These are phyloP conservation scores for Botrytis paeoniae DNA, from an alignment of 2,329 filamentous ascomycete species.

Conservation along the genomic window DNA sequence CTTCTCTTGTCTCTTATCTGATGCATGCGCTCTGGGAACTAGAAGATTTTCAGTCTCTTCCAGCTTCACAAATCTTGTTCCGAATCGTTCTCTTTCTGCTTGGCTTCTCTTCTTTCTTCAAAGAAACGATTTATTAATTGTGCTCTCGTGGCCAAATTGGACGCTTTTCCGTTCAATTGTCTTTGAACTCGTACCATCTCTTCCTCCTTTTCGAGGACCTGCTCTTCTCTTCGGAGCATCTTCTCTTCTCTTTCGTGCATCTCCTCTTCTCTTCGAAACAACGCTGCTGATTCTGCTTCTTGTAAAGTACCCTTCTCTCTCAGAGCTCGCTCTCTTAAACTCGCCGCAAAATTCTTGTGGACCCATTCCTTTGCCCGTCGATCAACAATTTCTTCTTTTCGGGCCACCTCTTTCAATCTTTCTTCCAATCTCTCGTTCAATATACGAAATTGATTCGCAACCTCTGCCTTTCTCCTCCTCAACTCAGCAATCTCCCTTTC, in stretches of 20 bases:
- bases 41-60: neutral
- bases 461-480: neutral
- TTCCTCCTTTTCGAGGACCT: neutral
- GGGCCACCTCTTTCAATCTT: neutral
- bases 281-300: neutral
- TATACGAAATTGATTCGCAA: neutral
- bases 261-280: neutral
- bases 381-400: neutral
- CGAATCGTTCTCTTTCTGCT: neutral
- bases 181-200: neutral
- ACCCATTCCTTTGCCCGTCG: neutral
- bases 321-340: neutral
- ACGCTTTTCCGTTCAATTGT: neutral
- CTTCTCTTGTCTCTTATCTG: no score
- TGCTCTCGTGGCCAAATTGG: accelerated
- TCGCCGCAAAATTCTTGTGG: neutral
- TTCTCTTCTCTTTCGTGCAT: neutral
- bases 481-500: neutral
- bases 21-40: neutral
- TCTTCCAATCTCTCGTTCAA: neutral
- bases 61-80: neutral
- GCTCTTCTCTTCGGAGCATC: neutral
- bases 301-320: neutral
- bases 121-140: no score
- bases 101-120: neutral